Evolutionary conservation across 345 rosid genomes (phyloP), one percentile per base, ranked within the genome.

Genomic region (Heritiera fomes): DNA sequence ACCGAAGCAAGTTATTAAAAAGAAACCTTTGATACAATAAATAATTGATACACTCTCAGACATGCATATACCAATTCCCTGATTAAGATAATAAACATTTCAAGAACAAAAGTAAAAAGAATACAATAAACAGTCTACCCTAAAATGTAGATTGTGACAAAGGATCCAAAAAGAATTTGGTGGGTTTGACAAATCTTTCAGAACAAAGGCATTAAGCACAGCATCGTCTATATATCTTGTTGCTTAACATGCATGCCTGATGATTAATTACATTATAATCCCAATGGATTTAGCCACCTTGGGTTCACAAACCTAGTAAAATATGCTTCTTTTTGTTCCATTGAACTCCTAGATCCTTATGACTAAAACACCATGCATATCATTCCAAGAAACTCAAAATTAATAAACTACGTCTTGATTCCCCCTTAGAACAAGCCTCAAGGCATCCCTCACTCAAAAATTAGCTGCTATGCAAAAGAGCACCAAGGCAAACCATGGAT

Each of bases 61-160:
- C 69, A 60, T 72, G 41, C 77, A 65, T 52, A n/a, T 75, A 61
- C 46, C 28, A n/a, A 55, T 46, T 69, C 64, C 41, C 63, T 63
- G 13, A 5, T 63, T 71, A 14, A 68, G 60, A 67, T 43, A n/a
- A 20, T 43, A 41, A 55, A 56, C 32, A 20, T 73, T 40, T n/a
- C 41, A 75, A 34, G 77, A 63, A 75, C 1, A 34, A 30, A 65
- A 76, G 0, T 9, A 32, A 52, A 3, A 67, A 53, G 43, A 64
- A 52, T 23, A 43, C 40, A 28, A 30, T 5, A 38, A 74, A n/a
- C 64, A 63, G 47, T 41, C 3, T 58, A 68, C 62, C 12, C 49
- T 50, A 38, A 13, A 8, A 50, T 18, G 49, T 76, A 41, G 20
- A 43, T 55, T 59, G 40, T 13, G 20, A 59, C 11, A 59, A 23